Percentiles rank a stretch among this genome's conserved stretches.
phyloP scores from a whole-genome alignment of 768 basidiomycete genomes.

The Hemileccinum rubropunctum region DNA sequence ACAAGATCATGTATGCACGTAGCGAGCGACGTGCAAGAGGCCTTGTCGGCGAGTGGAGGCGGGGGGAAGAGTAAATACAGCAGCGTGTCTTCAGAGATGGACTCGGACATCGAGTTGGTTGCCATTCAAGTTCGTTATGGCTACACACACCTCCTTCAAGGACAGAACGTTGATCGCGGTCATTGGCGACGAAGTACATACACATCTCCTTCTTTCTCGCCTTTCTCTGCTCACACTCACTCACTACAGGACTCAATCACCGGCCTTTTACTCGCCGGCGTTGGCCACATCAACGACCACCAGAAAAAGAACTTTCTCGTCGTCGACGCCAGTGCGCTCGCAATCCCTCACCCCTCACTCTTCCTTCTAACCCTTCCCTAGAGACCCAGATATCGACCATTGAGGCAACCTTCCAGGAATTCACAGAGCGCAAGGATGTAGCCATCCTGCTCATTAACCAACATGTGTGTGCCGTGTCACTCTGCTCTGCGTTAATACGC shows the following conservation, averaged over 20 bases:
- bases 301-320: slow-evolving; percentile 98
- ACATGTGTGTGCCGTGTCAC: slow-evolving; percentile 61
- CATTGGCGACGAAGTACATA: slow-evolving; percentile 93
- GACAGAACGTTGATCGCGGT: slow-evolving; percentile 89
- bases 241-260: slow-evolving; percentile 87
- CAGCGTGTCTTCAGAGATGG: slow-evolving; percentile 85
- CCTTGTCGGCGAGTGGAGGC: slow-evolving; percentile 49
- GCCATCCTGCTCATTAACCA: slow-evolving; percentile 98
- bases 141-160: slow-evolving; percentile 57
- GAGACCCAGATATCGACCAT: slow-evolving; percentile 91
- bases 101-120: slow-evolving; percentile 13
- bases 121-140: slow-evolving; percentile 40
- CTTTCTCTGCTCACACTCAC: slow-evolving; percentile 9
- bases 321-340: slow-evolving; percentile 83
- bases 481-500: not conserved
- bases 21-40: slow-evolving; percentile 62
- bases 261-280: slow-evolving; percentile 89
- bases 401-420: slow-evolving; percentile 91
- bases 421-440: slow-evolving; percentile 90
- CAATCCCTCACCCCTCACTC: not conserved
- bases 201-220: not conserved
- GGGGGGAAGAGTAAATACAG: slow-evolving; percentile 73
- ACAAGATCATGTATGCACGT: slow-evolving; percentile 61
- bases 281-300: slow-evolving; percentile 86
- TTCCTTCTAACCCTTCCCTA: slow-evolving; percentile 31